Evolutionary conservation across 306 rosid genomes (phyloP).

Genomic region (Inga oerstediana): DNA sequence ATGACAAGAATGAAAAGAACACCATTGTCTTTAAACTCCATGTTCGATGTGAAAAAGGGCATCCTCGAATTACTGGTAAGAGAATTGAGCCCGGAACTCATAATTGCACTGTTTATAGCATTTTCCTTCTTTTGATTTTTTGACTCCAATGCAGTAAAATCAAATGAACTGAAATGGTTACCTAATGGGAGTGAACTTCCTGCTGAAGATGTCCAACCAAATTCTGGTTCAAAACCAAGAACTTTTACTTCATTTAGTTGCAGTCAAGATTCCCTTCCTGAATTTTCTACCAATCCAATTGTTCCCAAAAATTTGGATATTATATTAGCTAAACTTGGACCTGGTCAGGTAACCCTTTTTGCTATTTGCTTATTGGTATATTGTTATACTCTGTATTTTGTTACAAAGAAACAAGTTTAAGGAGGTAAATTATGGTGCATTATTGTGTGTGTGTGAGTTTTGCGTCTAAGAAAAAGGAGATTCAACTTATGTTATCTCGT

Average conservation of each 20-base stretch:
- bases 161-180: constrained; percentile 72
- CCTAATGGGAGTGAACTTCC: constrained; percentile 81
- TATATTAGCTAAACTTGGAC: constrained; percentile 75
- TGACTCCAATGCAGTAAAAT: constrained; percentile 62
- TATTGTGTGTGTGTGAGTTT: not conserved
- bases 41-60: constrained; percentile 48
- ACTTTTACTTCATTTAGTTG: constrained; percentile 81
- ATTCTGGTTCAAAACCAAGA: constrained; percentile 56
- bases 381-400: not conserved
- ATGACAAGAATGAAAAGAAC: constrained; percentile 75
- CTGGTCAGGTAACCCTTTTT: constrained; percentile 73
- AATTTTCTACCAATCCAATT: constrained; percentile 59
- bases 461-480: not conserved
- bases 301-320: constrained; percentile 55
- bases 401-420: constrained; percentile 12
- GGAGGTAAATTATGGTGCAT: not conserved
- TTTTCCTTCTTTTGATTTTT: constrained; percentile 1
- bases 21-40: constrained; percentile 87
- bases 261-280: constrained; percentile 73
- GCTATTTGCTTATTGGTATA: not conserved
- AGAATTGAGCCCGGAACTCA: constrained; percentile 5
- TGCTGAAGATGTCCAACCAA: constrained; percentile 51
- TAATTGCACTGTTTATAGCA: constrained; percentile 1
- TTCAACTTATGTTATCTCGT: not conserved
- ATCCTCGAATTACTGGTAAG: constrained; percentile 68